These are phyloP conservation scores for Tylopilus intermedius DNA, from an alignment of 768 basidiomycete species.

Conservation along the genomic window DNA sequence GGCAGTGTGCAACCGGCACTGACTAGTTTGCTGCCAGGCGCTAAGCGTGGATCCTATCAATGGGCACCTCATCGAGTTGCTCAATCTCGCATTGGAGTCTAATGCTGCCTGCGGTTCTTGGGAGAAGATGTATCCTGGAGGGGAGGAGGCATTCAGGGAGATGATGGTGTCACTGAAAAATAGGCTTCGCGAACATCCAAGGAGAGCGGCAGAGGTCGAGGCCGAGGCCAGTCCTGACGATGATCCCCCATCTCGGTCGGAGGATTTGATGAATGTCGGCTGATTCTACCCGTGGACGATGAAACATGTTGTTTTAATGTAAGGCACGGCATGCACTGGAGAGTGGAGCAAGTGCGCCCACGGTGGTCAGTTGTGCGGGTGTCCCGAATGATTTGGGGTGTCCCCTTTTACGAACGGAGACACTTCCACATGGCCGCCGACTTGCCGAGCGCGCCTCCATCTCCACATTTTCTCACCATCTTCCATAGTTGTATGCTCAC, in stretches of 20 bases:
- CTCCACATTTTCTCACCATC: slow-evolving; percentile 34
- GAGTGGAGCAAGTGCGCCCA: slow-evolving; percentile 25
- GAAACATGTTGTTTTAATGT: slow-evolving; percentile 25
- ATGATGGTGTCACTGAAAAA: slow-evolving; percentile 32
- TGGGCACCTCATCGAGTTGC: slow-evolving; percentile 70
- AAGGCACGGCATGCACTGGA: slow-evolving; percentile 6
- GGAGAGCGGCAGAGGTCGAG: slow-evolving; percentile 14
- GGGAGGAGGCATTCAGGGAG: slow-evolving; percentile 29
- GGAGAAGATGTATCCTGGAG: slow-evolving; percentile 33
- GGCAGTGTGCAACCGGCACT: not conserved
- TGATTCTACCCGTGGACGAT: slow-evolving; percentile 15
- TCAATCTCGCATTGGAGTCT: slow-evolving; percentile 73
- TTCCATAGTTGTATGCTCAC: slow-evolving; percentile 24
- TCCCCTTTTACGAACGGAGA: slow-evolving; percentile 7
- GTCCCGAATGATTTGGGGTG: slow-evolving; percentile 27
- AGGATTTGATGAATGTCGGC: slow-evolving; percentile 31
- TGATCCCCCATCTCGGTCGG: slow-evolving; percentile 12
- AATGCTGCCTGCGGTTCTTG: slow-evolving; percentile 30
- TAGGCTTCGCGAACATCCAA: slow-evolving; percentile 25
- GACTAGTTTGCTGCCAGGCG: slow-evolving; percentile 41
- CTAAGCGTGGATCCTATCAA: slow-evolving; percentile 82
- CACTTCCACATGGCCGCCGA: slow-evolving; percentile 24
- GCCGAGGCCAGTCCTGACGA: slow-evolving; percentile 15
- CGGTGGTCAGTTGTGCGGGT: slow-evolving; percentile 19
- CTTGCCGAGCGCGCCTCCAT: slow-evolving; percentile 28